phyloP scores from a whole-genome alignment of 2,329 filamentous ascomycete species.

The Metarhizium brunneum region DNA sequence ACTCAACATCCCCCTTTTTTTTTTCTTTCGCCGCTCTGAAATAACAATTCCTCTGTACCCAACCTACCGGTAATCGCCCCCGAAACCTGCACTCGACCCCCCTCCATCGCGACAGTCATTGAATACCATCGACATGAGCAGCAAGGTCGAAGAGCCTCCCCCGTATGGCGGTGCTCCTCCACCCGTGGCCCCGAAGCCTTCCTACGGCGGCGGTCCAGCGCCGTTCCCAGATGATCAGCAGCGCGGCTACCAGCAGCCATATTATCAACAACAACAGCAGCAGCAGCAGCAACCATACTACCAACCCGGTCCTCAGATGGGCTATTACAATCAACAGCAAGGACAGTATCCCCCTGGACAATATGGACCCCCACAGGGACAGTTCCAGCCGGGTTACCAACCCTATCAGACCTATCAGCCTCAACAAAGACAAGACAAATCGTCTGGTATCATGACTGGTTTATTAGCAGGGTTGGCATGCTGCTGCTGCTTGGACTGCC shows the following conservation, averaged over 20 bases:
- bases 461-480: slow-evolving; percentile 43
- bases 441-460: slow-evolving; percentile 31
- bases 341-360: slow-evolving; percentile 22
- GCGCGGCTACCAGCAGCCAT: slow-evolving; percentile 17
- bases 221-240: slow-evolving; percentile 16
- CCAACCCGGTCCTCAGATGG: slow-evolving; percentile 32
- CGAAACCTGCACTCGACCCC: neutral
- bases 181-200: slow-evolving; percentile 26
- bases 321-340: slow-evolving; percentile 32
- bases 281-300: slow-evolving; percentile 20
- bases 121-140: slow-evolving; percentile 25
- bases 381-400: slow-evolving; percentile 25
- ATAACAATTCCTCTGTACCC: neutral
- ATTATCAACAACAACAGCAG: slow-evolving; percentile 12
- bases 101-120: neutral
- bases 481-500: slow-evolving; percentile 48
- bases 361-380: slow-evolving; percentile 20
- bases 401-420: slow-evolving; percentile 25
- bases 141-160: slow-evolving; percentile 40
- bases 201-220: slow-evolving; percentile 29
- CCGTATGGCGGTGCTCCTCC: slow-evolving; percentile 32
- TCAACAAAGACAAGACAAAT: slow-evolving; percentile 22
- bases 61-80: neutral
- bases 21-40: neutral
- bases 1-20: neutral